Evolutionary conservation across 805 yeast species (phyloP), one percentile per base, ranked within the genome.

Genomic region (Lachancea waltii): DNA sequence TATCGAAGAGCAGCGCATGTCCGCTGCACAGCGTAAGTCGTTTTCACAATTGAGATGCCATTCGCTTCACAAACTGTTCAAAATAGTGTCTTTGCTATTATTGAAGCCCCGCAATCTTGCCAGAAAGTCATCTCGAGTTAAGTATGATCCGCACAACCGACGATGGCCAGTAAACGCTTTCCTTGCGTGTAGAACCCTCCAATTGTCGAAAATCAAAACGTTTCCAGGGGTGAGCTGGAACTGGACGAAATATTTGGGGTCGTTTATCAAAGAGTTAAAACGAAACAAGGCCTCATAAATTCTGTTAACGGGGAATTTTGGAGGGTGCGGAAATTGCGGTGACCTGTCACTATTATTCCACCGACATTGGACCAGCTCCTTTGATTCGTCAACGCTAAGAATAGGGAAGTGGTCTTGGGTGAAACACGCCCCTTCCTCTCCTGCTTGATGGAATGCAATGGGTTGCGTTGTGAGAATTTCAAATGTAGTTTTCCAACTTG

Each of bases 391-490:
- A 40, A 75, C 68, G 51, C 72, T 75, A 56, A 81, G 70, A 3
- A 79, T 67, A 4, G 85, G 83, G 48, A 69, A 73, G 3, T 77
- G 65, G 26, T 35, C 21, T 18, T 2, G 84, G 79, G 49, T 72
- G 78, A 34, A 79, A 75, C 47, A 81, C 70, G 70, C 79, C 49
- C 61, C 66, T 30, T 71, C 79, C 50, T 80, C 85, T 17, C 87
- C 87, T 5, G 85, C 81, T n/a, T 81, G 73, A 51, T 80, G 86
- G 16, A 83, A 82, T n/a, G 80, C 79, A 14, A 81, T 61, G 4
- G 75, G 73, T 15, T 70, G 60, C 13, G 55, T 56, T 7, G 75
- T 63, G 35, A 80, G 63, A 7, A 75, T 46, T 22, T 73, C 68
- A 52, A 64, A 79, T 6, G 42, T 33, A 9, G 23, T 26, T 21